Conservation (phyloP, 768 basidiomycete genomes). For the Suillus lakei region DNA sequence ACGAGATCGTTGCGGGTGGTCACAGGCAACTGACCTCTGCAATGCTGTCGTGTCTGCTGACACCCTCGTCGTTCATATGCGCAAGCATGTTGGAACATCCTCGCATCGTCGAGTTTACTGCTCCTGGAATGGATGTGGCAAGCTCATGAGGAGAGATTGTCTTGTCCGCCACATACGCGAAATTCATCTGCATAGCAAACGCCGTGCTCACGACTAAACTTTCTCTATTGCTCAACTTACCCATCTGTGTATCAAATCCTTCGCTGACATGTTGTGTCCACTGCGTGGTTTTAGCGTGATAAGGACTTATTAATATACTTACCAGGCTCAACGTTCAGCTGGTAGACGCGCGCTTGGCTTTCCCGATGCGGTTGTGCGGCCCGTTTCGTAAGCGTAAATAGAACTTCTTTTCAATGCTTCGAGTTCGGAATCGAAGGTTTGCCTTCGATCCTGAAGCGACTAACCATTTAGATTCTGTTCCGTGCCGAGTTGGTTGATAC, state of each 20-base stretch:
- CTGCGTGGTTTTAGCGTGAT: not conserved
- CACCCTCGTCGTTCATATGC: not conserved
- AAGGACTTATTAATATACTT: not conserved
- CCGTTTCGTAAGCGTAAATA: not conserved
- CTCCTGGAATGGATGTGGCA: constrained; percentile 4
- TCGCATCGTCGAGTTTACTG: not conserved
- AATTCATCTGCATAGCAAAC: not conserved
- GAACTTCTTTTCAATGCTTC: not conserved
- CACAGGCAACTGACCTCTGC: not conserved
- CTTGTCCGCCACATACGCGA: constrained; percentile 4
- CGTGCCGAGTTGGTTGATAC: not conserved
- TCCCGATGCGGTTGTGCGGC: constrained; percentile 1
- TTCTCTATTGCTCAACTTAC: not conserved
- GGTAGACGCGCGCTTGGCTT: not conserved
- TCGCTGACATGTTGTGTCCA: not conserved
- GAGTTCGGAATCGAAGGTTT: not conserved
- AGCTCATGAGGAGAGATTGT: constrained; percentile 3
- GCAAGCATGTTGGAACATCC: not conserved
- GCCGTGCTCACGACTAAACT: not conserved
- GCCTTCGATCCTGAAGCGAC: not conserved
- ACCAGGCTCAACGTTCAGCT: not conserved
- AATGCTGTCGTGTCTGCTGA: not conserved
- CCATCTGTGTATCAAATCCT: not conserved
- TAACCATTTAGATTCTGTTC: not conserved
- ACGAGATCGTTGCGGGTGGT: not conserved